Evolutionary conservation across 257 asterid genomes (phyloP), one percentile per base, ranked within the genome.

Genomic region (Phtheirospermum japonicum): DNA sequence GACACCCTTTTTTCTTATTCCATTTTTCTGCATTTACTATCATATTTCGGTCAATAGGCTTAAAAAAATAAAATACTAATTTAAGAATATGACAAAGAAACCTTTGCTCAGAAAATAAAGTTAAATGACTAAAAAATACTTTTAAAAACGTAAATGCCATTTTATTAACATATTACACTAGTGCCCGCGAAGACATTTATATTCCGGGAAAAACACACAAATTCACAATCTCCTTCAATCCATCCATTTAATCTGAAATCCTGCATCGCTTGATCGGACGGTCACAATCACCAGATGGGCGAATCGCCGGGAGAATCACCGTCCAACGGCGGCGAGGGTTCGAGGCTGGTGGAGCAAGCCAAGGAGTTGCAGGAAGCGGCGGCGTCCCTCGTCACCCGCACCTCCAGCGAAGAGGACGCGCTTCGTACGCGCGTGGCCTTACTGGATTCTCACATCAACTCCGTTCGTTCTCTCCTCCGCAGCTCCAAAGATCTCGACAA

Each of bases 301-400:
- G 81, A 76, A 49, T 56, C 80, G 77, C 77, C 73, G 79, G 89
- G 65, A 42, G 78, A 79, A 64, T 57, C 79, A 1, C 58, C 67
- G 46, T 16, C 71, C 8, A 48, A 36, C 66, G 80, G 59, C 72
- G 70, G 49, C 63, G 80, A 74, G 40, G 82, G 75, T 30, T 74
- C 82, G 32, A 53, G 72, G 58, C 78, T 85, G 48, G 83, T 73
- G 34, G 97, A 89, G 73, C 83, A 82, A 65, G 96, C 99, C 19
- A 87, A 83, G 85, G 97, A 93, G 79, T 75, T 93, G 73, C 96
- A 86, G 83, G 97, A 93, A 9, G 66, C 86, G 56, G 97, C 99
- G 55, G 67, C 96, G 48, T 82, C 90, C 0, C 80, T 87, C 54
- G 74, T 93, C 67, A 69, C 89, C 7, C 88, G 92, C 42, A 87